Base-by-base conservation (phyloP, 345 rosid genomes). In the Brassica carinata region DNA sequence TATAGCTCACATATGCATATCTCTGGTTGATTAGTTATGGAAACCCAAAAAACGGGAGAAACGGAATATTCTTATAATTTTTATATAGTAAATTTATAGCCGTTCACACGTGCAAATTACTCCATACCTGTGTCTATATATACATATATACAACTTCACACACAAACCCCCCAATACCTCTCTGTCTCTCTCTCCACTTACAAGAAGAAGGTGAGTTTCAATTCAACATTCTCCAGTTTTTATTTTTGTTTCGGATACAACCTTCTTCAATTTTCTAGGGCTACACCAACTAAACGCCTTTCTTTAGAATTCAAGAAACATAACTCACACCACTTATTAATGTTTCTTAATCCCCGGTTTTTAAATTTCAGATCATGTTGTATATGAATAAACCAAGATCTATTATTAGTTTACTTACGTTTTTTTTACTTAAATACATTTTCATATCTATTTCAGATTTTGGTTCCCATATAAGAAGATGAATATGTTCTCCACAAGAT, bases 401-500 rank as follows among this genome's bases (percentile, higher is more conserved):
- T n/a, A n/a, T n/a, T 23, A 61, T 40, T 61, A 61, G 33, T 55
- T 71, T 31, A 57, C 65, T 55, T 8, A n/a, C 8, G 15, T n/a
- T 18, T 64, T 53, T 53, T 34, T 27, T 27, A n/a, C n/a, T n/a
- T n/a, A n/a, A 5, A 10, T 31, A 30, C 64, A 27, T 0, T 40
- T 67, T 76, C n/a, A n/a, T 45, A 8, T 62, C 14, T 30, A 30
- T 31, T 59, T 45, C 78, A 79, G 70, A 67, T 53, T 63, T 75
- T 74, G 55, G 55, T 34, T 53, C 11, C 34, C 23, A 17, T 8
- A 73, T 55, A 26, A 70, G 64, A 70, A 70, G 69, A 69, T 53
- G 92, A 84, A 85, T 59, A 18, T 61, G 33, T 76, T 81, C 71
- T 66, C 87, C 7, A 48, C 85, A 19, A 87, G 81, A 78, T 89